A percentile compares a stretch with the other conserved stretches of the same genome.
These are phyloP conservation scores for Solanum peruvianum DNA, from an alignment of 257 asterid species.

Conservation along the genomic window DNA sequence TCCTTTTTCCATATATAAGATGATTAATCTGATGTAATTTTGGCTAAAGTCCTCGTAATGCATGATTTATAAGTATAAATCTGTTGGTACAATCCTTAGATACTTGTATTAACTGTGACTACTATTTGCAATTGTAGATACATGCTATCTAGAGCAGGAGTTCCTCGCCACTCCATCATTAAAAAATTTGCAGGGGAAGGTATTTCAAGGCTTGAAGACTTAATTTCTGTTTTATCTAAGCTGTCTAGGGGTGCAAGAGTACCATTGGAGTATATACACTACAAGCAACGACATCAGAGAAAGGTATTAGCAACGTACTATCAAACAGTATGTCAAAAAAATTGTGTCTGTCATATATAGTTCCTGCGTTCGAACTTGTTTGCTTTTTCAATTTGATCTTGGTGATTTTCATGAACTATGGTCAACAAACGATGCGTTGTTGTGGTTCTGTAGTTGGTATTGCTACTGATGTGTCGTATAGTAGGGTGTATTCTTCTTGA, in stretches of 20 bases:
- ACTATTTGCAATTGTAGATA: slow-evolving; percentile 35
- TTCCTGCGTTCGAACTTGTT: not conserved
- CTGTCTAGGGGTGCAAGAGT: slow-evolving; percentile 92
- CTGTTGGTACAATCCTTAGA: not conserved
- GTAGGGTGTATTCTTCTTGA: not conserved
- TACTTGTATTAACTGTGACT: not conserved
- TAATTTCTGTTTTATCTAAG: slow-evolving; percentile 66
- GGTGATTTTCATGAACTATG: not conserved
- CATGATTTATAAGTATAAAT: not conserved
- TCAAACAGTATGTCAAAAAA: not conserved
- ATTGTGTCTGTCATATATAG: not conserved
- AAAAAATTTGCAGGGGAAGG: slow-evolving; percentile 94
- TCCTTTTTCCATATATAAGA: not conserved
- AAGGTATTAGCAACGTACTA: slow-evolving; percentile 43
- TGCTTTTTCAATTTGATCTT: not conserved
- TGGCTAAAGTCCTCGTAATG: not conserved
- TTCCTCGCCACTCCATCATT: slow-evolving; percentile 88
- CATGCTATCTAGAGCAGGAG: slow-evolving; percentile 95
- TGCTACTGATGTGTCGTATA: not conserved
- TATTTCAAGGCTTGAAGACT: slow-evolving; percentile 74
- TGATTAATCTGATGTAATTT: not conserved
- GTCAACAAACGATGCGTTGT: not conserved
- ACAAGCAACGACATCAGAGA: slow-evolving; percentile 87
- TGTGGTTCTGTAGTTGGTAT: not conserved
- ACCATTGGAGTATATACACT: slow-evolving; percentile 79